Evolutionary conservation across 495 filamentous ascomycete genomes (phyloP).

Genomic region (Talaromyces stipitatus): DNA sequence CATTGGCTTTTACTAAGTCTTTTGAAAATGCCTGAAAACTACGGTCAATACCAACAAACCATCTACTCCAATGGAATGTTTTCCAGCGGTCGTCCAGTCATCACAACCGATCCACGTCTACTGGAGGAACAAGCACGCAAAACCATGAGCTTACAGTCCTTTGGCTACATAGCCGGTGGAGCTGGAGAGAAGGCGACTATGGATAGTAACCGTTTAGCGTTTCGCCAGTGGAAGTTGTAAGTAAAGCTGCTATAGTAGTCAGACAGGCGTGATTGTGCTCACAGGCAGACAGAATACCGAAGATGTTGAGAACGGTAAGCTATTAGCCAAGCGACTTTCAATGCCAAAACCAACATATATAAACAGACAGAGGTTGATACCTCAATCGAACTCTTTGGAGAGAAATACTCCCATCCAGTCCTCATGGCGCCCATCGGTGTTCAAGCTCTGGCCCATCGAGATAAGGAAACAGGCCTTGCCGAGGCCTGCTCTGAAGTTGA

Average conservation of each 20-base stretch:
- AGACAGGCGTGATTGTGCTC: background rate
- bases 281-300: slow-evolving; percentile 22
- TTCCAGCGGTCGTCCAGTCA: slow-evolving; percentile 36
- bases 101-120: slow-evolving; percentile 54
- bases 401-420: slow-evolving; percentile 41
- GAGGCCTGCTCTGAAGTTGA: slow-evolving; percentile 42
- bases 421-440: slow-evolving; percentile 55
- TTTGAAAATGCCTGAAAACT: slow-evolving; percentile 28
- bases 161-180: slow-evolving; percentile 56
- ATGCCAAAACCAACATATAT: slow-evolving; percentile 8
- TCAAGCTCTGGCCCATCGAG: slow-evolving; percentile 48
- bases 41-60: slow-evolving; percentile 38
- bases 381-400: slow-evolving; percentile 48
- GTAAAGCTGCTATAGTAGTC: slow-evolving; percentile 2
- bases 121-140: slow-evolving; percentile 50
- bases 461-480: slow-evolving; percentile 47
- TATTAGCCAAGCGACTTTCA: background rate
- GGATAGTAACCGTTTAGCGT: slow-evolving; percentile 57
- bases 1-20: no score
- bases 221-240: slow-evolving; percentile 57
- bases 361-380: slow-evolving; percentile 37
- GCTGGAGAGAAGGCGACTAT: slow-evolving; percentile 59
- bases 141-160: slow-evolving; percentile 38
- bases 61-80: slow-evolving; percentile 45
- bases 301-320: slow-evolving; percentile 31